phyloP scores from a whole-genome alignment of 2,329 filamentous ascomycete genomes.

The Thelonectria olida region DNA sequence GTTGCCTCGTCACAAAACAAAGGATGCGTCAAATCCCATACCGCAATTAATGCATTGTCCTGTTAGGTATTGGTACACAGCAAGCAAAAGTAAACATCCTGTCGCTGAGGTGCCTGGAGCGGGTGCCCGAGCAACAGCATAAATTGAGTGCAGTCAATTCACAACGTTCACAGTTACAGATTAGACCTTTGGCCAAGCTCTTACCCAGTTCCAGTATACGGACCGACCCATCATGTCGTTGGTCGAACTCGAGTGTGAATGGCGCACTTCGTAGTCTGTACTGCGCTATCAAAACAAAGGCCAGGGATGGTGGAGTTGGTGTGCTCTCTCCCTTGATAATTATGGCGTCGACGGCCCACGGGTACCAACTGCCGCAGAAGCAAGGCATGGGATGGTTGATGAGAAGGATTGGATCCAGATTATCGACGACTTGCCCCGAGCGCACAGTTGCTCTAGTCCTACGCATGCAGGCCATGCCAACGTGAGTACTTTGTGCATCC shows the following conservation, averaged over 20 bases:
- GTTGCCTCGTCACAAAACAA: slow-evolving; percentile 19
- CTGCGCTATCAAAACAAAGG: slow-evolving; percentile 12
- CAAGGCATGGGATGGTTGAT: slow-evolving; percentile 10
- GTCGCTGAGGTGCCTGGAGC: slow-evolving; percentile 13
- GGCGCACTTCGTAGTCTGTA: slow-evolving; percentile 1
- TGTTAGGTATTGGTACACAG: background rate
- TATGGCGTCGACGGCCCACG: too few relatives aligned
- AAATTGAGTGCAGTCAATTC: slow-evolving; percentile 5
- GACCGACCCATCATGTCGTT: background rate
- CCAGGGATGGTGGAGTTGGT: slow-evolving; percentile 14
- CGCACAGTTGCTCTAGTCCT: slow-evolving; percentile 1
- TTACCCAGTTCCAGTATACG: background rate
- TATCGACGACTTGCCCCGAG: slow-evolving; percentile 31
- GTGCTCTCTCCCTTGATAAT: slow-evolving; percentile 6
- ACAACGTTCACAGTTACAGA: slow-evolving; percentile 17
- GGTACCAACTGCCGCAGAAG: slow-evolving; percentile 27
- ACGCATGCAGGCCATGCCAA: background rate
- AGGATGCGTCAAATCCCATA: slow-evolving; percentile 8
- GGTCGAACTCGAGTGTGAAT: background rate
- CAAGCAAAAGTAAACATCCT: background rate
- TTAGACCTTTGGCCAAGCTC: background rate
- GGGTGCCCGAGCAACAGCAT: slow-evolving; percentile 19
- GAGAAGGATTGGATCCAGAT: slow-evolving; percentile 25
- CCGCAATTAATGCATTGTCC: slow-evolving; percentile 6
- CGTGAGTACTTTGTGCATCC: background rate